Percentiles rank a stretch among this genome's conserved stretches.
Conservation (phyloP, 805 yeast species). For the Candida jianshihensis region DNA sequence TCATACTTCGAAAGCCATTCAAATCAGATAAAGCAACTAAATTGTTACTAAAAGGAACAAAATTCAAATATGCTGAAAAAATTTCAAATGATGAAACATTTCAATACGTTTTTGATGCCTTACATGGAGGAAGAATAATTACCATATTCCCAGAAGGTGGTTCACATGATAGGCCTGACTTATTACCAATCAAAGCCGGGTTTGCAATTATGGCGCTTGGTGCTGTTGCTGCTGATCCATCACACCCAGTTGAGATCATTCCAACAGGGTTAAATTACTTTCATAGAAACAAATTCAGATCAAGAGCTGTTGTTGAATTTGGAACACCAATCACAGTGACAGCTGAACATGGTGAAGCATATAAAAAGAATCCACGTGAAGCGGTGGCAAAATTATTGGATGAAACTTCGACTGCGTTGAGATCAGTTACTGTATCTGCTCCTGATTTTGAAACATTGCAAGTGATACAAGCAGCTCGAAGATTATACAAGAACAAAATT, state of each 20-base stretch:
- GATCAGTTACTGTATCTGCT: conserved; percentile 86
- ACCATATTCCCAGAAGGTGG: conserved; percentile 99
- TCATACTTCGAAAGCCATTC: conserved; percentile 63
- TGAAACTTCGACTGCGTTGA: conserved; percentile 65
- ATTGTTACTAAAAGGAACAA: conserved; percentile 49
- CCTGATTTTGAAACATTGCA: conserved; percentile 91
- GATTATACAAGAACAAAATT: conserved; percentile 65
- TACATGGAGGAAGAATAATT: conserved; percentile 70
- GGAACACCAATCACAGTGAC: conserved; percentile 78
- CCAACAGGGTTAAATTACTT: conserved; percentile 98
- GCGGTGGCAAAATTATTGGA: conserved; percentile 71
- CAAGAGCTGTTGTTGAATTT: conserved; percentile 92
- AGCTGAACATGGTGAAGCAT: conserved; percentile 52
- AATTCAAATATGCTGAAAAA: conserved; percentile 68
- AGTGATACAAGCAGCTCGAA: conserved; percentile 88
- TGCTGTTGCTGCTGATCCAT: conserved; percentile 73
- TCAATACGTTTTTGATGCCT: conserved; percentile 73
- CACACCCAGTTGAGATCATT: conserved; percentile 75
- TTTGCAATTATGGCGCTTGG: conserved; percentile 98
- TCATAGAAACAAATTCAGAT: conserved; percentile 91
- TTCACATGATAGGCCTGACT: conserved; percentile 88
- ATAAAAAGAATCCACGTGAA: conserved; percentile 61
- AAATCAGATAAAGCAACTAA: conserved; percentile 40
- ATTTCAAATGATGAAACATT: conserved; percentile 81
- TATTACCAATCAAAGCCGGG: conserved; percentile 92